Evolutionary conservation across 805 yeast genomes (phyloP).

Genomic region (Priceomyces fermenticarens): DNA sequence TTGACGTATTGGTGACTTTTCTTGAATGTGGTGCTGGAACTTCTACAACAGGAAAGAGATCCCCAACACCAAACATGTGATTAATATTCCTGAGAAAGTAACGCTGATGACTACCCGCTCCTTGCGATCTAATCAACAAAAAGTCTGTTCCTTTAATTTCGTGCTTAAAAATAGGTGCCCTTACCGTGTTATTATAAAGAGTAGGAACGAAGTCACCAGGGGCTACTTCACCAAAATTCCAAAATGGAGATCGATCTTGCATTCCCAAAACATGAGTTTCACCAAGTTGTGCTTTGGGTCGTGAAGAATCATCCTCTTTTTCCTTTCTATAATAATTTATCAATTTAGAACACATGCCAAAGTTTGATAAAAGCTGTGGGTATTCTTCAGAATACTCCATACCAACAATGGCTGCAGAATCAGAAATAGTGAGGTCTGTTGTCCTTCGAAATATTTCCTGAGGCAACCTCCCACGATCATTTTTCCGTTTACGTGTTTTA

Average conservation of each 20-base stretch:
- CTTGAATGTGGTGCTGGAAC: conserved; percentile 98
- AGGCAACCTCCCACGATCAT: conserved; percentile 80
- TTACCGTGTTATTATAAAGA: conserved; percentile 79
- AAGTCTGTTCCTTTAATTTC: conserved; percentile 79
- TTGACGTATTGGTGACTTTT: conserved; percentile 88
- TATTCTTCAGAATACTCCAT: conserved; percentile 89
- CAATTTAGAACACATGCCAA: conserved; percentile 94
- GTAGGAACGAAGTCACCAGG: conserved; percentile 94
- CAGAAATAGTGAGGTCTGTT: conserved; percentile 78
- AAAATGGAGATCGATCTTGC: conserved; percentile 93
- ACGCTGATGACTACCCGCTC: conserved; percentile 69
- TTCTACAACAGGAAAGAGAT: conserved; percentile 87
- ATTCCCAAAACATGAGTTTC: conserved; percentile 96
- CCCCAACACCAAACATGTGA: conserved; percentile 84
- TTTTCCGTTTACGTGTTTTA: conserved; percentile 79
- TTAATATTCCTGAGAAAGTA: conserved; percentile 69
- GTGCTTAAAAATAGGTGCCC: conserved; percentile 93
- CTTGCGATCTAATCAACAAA: conserved; percentile 72
- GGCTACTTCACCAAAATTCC: conserved; percentile 97
- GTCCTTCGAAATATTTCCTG: conserved; percentile 70
- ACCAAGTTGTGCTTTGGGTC: conserved; percentile 88
- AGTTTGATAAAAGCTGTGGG: conserved; percentile 78
- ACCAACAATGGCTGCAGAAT: conserved; percentile 70
- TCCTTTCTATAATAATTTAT: conserved; percentile 90
- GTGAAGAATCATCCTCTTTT: conserved; percentile 70